Percentiles rank a stretch among this genome's conserved stretches.
These are phyloP conservation scores for Leptodermis oblonga DNA, from an alignment of 257 asterid genomes.

Conservation along the genomic window DNA sequence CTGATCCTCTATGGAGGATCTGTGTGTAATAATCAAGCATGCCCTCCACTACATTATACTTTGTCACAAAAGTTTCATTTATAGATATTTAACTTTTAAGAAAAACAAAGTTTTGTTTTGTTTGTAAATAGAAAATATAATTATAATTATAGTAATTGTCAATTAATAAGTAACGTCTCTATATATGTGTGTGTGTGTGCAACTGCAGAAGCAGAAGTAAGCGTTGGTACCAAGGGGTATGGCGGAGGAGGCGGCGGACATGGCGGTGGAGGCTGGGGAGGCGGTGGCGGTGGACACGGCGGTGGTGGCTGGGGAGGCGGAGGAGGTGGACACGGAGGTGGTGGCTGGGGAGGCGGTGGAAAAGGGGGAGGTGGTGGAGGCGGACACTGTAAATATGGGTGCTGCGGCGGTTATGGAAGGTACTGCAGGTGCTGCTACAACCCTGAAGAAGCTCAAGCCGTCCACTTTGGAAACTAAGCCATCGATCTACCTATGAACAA, in stretches of 20 bases:
- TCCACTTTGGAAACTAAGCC: not conserved
- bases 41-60: no score
- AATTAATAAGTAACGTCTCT: no score
- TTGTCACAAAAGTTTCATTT: no score
- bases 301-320: not conserved
- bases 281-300: not conserved
- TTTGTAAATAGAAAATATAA: no score
- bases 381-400: constrained; percentile 11
- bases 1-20: no score
- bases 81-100: no score
- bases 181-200: not conserved
- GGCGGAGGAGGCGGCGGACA: not conserved
- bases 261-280: not conserved
- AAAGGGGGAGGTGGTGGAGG: not conserved
- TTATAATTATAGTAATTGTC: no score
- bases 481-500: not conserved
- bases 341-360: not conserved
- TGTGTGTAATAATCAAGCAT: no score
- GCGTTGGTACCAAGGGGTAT: not conserved
- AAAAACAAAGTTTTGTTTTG: no score
- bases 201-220: not conserved
- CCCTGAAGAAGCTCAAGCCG: constrained; percentile 12
- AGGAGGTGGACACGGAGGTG: not conserved
- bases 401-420: constrained; percentile 10
- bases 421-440: constrained; percentile 16